Conservation (phyloP, 352 stramenopile genomes). For the Globisporangium nodosum region DNA sequence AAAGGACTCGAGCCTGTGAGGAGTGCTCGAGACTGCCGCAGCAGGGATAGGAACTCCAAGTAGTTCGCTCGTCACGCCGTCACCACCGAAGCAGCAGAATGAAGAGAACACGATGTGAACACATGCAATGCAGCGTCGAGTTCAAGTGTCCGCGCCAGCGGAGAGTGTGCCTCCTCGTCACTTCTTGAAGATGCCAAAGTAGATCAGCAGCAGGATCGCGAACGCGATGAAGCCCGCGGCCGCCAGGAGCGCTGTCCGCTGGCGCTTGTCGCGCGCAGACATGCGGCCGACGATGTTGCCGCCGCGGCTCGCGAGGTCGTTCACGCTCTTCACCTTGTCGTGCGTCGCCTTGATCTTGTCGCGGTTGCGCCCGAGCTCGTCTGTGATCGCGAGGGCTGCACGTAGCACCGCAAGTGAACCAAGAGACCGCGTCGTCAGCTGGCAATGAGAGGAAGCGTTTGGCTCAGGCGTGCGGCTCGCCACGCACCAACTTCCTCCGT, state of each 20-base stretch:
- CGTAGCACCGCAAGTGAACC: background rate
- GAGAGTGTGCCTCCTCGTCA: slow-evolving; percentile 12
- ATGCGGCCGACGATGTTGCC: slow-evolving; percentile 83
- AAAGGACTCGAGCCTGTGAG: too few relatives aligned
- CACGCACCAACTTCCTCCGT: slow-evolving; percentile 82
- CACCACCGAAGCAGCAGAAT: too few relatives aligned
- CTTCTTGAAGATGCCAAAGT: slow-evolving; percentile 88
- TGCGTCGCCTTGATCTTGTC: slow-evolving; percentile 84
- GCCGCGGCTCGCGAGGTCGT: slow-evolving; percentile 77
- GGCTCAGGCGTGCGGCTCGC: background rate
- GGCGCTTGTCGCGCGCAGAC: slow-evolving; percentile 79
- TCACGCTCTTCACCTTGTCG: slow-evolving; percentile 78
- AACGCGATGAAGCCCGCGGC: slow-evolving; percentile 76
- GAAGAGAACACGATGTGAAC: background rate
- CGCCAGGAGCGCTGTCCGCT: slow-evolving; percentile 60
- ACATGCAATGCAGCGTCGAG: background rate
- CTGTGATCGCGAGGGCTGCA: slow-evolving; percentile 68
- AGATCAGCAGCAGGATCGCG: slow-evolving; percentile 83
- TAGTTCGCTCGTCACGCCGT: too few relatives aligned
- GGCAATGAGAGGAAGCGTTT: too few relatives aligned
- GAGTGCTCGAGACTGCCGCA: too few relatives aligned
- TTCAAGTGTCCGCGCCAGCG: background rate
- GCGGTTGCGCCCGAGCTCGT: slow-evolving; percentile 77
- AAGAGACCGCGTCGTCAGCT: background rate
- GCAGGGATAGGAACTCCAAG: too few relatives aligned